Percentiles rank a stretch among this genome's conserved stretches.
These are phyloP conservation scores for Penicillium parvum DNA, from an alignment of 495 filamentous ascomycete species.

Conservation along the genomic window DNA sequence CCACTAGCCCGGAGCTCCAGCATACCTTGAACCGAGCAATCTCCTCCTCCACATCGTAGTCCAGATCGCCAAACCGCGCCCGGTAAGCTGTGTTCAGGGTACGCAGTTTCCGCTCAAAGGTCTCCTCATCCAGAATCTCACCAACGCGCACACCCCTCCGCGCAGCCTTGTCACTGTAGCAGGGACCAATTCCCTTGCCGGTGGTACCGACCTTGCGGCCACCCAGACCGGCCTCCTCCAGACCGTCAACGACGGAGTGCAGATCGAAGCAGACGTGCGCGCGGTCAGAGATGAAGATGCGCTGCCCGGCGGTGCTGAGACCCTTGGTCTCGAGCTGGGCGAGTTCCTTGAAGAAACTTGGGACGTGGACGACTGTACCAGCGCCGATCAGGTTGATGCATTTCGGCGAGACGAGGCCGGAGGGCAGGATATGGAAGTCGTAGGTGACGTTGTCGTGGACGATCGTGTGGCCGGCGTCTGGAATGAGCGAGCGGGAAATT, in stretches of 20 bases:
- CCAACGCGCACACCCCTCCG: constrained; percentile 69
- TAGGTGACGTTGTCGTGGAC: constrained; percentile 58
- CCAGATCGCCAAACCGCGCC: constrained; percentile 68
- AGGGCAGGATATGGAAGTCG: constrained; percentile 70
- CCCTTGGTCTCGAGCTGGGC: constrained; percentile 67
- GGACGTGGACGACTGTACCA: constrained; percentile 80
- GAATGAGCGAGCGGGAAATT: constrained; percentile 1
- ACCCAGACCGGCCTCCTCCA: constrained; percentile 74
- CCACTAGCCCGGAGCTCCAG: background rate
- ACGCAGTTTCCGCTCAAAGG: constrained; percentile 71
- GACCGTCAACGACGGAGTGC: constrained; percentile 74
- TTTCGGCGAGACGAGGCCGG: constrained; percentile 69
- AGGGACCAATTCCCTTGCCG: constrained; percentile 69
- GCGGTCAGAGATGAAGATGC: constrained; percentile 77
- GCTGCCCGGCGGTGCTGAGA: constrained; percentile 54
- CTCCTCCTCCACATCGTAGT: constrained; percentile 79
- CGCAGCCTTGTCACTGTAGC: constrained; percentile 76
- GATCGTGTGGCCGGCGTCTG: constrained; percentile 55
- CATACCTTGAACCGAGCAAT: constrained; percentile 59
- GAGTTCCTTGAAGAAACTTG: constrained; percentile 84
- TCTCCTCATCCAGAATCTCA: constrained; percentile 68
- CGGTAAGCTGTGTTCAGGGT: constrained; percentile 61
- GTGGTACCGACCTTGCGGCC: constrained; percentile 58
- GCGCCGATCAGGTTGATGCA: constrained; percentile 83
- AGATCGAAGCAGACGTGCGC: constrained; percentile 82